Evolutionary conservation across 352 stramenopile species (phyloP), one percentile per base, ranked within the genome.

Genomic region (Phytophthora pluvialis): DNA sequence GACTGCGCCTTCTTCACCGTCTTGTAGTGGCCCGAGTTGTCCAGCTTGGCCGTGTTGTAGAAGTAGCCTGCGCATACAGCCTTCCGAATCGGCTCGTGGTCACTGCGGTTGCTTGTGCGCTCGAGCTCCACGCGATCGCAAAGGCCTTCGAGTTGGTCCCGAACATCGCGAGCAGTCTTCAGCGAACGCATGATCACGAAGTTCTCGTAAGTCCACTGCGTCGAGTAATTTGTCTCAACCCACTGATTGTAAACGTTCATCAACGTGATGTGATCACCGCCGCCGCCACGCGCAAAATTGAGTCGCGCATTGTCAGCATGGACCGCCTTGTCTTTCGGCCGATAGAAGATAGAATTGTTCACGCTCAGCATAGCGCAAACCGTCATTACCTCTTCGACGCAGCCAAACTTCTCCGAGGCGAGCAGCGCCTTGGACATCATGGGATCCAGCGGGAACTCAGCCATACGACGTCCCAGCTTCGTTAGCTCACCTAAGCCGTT

Each of bases 41-140:
- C 90, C 13, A 99, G 75, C 70, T 98, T 98, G 18, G 98, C 97
- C 5, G 97, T 98, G 78, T 99, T 98, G 82, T 99, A 99, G 72
- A 99, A 99, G 87, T 99, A 99, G 18, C 98, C 98, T 4, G 97
- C 93, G 28, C 95, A 99, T 31, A 99, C 97, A 9, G 97, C 91
- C 67, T 99, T 99, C 25, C 96, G 86, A 42, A 99, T 94, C 36
- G 85, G 72, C 54, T 99, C 97, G 32, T 98, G 91, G 68, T 99
- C 93, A 25, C 64, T 77, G 15, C 73, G 70, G 66, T 95, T 95
- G 64, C 77, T 95, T 25, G 59, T 94, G 8, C 89, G 81, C 66
- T 98, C 93, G 1, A 99, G 89, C 64, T 99, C 97, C 13, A 99
- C 97, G 44, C 98, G 90, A 70, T 99, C 98, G 55, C 97, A 99